Evolutionary conservation across 441 rosid genomes (phyloP), one percentile per base, ranked within the genome.

Genomic region (Oxalis stricta): DNA sequence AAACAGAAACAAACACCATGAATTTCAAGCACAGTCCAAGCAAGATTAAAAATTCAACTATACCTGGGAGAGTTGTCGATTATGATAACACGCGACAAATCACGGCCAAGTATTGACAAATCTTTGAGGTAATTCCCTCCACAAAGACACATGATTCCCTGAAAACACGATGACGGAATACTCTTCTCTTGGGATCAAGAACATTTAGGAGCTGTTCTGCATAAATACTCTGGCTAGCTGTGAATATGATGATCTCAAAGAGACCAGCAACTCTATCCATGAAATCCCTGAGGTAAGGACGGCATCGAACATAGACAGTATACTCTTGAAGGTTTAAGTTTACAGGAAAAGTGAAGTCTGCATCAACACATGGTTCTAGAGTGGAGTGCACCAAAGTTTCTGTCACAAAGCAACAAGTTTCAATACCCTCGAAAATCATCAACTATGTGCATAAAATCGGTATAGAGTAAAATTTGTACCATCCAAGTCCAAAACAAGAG

Each of bases 11-110:
- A 24, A 8, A 24, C 28, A 24, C 28, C 8, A 24, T 8, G 5
- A 24, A 24, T 24, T 18, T 46, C 10, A 11, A 0, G 37, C 18
- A 47, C 37, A 26, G 33, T 30, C 33, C 32, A 48, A n/a, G 20
- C 7, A 35, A 44, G 17, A 34, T 26, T 6, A 5, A 45, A 2
- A 36, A 24, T 37, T 28, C 38, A 33, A 23, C 12, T 29, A 12
- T 77, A 91, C 99, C 95, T 91, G 94, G 96, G 96, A 52, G 99
- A 91, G 64, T 91, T 91, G 63, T 86, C 96, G 15, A 91, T 64
- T 42, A 91, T 91, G 49, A 79, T 65, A 30, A 91, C 92, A 50
- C 41, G 94, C 7, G 96, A 66, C 58, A 91, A 67, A 63, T 91
- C 96, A 63, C 99, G 95, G 44, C 96, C 99, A 8, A 91, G 96